Evolutionary conservation across 192 early-diverging fungal genomes (phyloP).

Genomic region (Coemansia sp.): DNA sequence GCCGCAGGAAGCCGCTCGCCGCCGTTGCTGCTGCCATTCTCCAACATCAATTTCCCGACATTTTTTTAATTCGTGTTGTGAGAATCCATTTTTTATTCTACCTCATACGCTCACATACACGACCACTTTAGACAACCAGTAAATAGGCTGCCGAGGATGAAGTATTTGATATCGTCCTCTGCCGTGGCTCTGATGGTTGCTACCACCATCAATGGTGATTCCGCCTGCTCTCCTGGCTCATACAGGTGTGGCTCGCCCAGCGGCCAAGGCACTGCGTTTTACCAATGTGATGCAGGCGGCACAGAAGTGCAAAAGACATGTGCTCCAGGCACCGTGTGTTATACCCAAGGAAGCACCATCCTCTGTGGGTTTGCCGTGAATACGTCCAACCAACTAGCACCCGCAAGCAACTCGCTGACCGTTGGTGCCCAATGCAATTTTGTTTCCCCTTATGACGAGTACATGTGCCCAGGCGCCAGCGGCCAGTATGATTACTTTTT

Average conservation of each 20-base stretch:
- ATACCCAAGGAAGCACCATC: slow-evolving; percentile 38
- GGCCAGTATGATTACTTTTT: slow-evolving; percentile 36
- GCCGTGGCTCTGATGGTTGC: background rate
- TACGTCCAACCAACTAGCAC: slow-evolving; percentile 17
- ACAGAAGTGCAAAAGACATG: slow-evolving; percentile 32
- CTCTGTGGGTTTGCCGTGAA: slow-evolving; percentile 35
- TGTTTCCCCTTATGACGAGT: slow-evolving; percentile 37
- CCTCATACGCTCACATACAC: no score
- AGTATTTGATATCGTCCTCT: background rate
- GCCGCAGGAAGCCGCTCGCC: background rate
- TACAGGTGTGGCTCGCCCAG: slow-evolving; percentile 34
- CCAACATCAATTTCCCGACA: background rate
- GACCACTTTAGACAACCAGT: no score
- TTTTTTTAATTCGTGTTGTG: no score
- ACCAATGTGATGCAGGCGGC: slow-evolving; percentile 35
- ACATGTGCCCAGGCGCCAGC: slow-evolving; percentile 39
- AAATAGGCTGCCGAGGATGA: background rate
- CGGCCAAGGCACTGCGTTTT: slow-evolving; percentile 28
- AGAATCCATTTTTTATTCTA: no score
- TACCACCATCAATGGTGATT: slow-evolving; percentile 2
- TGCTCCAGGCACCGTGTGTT: slow-evolving; percentile 47
- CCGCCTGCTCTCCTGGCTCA: slow-evolving; percentile 25
- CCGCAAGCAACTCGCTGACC: slow-evolving; percentile 9
- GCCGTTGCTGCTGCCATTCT: background rate
- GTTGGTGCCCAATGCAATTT: slow-evolving; percentile 33